Percentiles rank a stretch among this genome's conserved stretches.
These are phyloP conservation scores for Golovinomyces cichoracearum DNA, from an alignment of 2,329 filamentous ascomycete species.

Conservation along the genomic window DNA sequence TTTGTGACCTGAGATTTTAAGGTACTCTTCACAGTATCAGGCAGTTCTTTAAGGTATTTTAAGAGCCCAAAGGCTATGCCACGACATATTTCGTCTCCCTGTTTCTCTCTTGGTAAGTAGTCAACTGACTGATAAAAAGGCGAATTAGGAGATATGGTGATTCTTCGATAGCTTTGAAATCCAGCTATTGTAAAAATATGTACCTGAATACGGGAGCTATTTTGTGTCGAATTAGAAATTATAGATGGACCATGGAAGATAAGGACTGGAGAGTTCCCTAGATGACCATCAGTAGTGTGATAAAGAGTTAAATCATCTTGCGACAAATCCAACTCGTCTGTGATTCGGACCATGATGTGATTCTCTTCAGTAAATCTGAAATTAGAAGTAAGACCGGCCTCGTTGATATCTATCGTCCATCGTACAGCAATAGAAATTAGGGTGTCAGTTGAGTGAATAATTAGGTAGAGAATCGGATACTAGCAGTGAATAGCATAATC, in stretches of 20 bases:
- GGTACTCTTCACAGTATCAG: constrained; percentile 45
- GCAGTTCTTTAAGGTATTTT: constrained; percentile 82
- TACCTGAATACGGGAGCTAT: constrained; percentile 79
- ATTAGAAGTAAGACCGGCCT: background rate
- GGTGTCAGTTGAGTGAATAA: too few relatives aligned
- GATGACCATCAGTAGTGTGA: constrained; percentile 61
- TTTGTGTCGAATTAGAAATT: constrained; percentile 61
- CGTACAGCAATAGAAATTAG: too few relatives aligned
- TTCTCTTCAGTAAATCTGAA: background rate
- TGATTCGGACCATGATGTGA: constrained; percentile 53
- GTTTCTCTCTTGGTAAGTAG: constrained; percentile 72
- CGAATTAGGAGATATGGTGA: constrained; percentile 81
- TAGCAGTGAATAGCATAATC: too few relatives aligned
- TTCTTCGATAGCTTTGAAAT: constrained; percentile 65
- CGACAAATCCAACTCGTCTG: constrained; percentile 50
- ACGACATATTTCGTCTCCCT: constrained; percentile 80
- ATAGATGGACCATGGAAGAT: constrained; percentile 84
- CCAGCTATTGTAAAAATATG: constrained; percentile 80
- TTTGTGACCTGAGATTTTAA: constrained; percentile 27
- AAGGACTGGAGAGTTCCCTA: constrained; percentile 57
- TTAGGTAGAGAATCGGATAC: too few relatives aligned
- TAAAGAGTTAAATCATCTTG: constrained; percentile 66
- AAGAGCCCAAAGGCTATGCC: constrained; percentile 75
- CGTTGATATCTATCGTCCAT: background rate
- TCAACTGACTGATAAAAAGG: constrained; percentile 75